Conservation (phyloP, 2,329 filamentous ascomycete species). For the Cladosporium phlei region DNA sequence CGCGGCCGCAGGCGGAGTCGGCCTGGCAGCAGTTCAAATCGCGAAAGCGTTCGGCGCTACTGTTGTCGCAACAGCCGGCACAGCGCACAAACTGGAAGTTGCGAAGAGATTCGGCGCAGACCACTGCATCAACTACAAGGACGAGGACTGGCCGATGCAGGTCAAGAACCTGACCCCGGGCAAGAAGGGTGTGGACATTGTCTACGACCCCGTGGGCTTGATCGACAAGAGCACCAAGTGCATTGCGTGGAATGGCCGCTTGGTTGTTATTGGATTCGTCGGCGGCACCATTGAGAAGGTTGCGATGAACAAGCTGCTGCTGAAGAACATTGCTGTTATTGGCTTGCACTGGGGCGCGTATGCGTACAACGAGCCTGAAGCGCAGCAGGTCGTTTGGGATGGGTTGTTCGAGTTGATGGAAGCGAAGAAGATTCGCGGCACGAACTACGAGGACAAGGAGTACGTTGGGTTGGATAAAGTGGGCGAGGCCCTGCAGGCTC, state of each 20-base stretch:
- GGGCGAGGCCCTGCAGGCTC: conserved; percentile 67
- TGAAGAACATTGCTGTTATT: conserved; percentile 90
- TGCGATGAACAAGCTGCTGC: conserved; percentile 81
- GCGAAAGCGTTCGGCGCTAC: conserved; percentile 88
- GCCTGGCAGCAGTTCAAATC: conserved; percentile 85
- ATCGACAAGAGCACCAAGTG: conserved; percentile 87
- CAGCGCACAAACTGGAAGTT: conserved; percentile 71
- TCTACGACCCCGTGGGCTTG: conserved; percentile 90
- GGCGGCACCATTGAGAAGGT: conserved; percentile 85
- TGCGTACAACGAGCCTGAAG: conserved; percentile 64
- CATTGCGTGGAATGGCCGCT: conserved; percentile 84
- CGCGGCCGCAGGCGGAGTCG: conserved; percentile 87
- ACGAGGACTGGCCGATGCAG: conserved; percentile 57
- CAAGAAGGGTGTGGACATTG: conserved; percentile 75
- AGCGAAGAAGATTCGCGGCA: conserved; percentile 73
- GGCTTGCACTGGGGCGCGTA: conserved; percentile 93
- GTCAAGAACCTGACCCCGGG: conserved; percentile 76
- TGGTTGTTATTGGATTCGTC: conserved; percentile 86
- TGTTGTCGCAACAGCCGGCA: conserved; percentile 88
- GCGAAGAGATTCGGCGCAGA: conserved; percentile 80
- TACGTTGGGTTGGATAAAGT: conserved; percentile 80
- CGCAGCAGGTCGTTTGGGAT: conserved; percentile 70
- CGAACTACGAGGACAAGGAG: conserved; percentile 73
- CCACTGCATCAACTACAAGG: conserved; percentile 71
- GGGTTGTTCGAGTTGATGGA: conserved; percentile 74